phyloP scores from a whole-genome alignment of 345 rosid genomes.

The Eucalyptus tenuipes region DNA sequence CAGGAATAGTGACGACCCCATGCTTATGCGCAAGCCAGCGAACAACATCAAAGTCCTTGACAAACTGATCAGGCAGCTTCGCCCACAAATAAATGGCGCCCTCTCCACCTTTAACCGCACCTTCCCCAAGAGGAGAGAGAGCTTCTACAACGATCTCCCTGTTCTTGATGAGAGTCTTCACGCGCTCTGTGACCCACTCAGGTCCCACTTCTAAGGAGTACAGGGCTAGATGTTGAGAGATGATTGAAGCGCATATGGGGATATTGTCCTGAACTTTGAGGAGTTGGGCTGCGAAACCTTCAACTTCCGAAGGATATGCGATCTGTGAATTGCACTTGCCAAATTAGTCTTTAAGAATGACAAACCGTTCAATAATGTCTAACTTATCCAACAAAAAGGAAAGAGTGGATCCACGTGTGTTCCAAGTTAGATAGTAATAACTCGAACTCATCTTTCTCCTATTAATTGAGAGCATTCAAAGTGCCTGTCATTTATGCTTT shows the following conservation, averaged over 20 bases:
- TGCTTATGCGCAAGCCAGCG: constrained; percentile 79
- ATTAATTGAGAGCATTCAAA: background rate
- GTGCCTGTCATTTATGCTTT: background rate
- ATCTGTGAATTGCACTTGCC: constrained; percentile 31
- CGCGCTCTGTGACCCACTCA: constrained; percentile 64
- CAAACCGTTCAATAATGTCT: background rate
- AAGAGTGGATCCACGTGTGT: background rate
- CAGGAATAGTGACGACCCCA: constrained; percentile 77
- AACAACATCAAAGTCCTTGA: constrained; percentile 50
- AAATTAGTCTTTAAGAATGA: background rate
- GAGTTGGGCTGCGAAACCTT: constrained; percentile 57
- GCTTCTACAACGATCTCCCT: constrained; percentile 64
- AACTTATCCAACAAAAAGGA: background rate
- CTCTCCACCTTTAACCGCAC: constrained; percentile 79
- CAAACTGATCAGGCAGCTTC: constrained; percentile 45
- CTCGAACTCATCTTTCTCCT: background rate
- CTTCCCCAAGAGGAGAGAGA: constrained; percentile 69
- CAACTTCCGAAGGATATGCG: constrained; percentile 76
- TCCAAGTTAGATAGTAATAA: background rate
- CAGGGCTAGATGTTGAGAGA: constrained; percentile 78
- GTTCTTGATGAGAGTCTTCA: constrained; percentile 69
- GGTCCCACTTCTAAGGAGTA: constrained; percentile 67
- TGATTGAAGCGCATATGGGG: constrained; percentile 80
- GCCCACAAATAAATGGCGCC: constrained; percentile 96
- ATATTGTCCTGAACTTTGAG: constrained; percentile 91